Evolutionary conservation across 1,284 basidiomycete genomes (phyloP), one percentile per base, ranked within the genome.

Genomic region (Pholiota adiposa): DNA sequence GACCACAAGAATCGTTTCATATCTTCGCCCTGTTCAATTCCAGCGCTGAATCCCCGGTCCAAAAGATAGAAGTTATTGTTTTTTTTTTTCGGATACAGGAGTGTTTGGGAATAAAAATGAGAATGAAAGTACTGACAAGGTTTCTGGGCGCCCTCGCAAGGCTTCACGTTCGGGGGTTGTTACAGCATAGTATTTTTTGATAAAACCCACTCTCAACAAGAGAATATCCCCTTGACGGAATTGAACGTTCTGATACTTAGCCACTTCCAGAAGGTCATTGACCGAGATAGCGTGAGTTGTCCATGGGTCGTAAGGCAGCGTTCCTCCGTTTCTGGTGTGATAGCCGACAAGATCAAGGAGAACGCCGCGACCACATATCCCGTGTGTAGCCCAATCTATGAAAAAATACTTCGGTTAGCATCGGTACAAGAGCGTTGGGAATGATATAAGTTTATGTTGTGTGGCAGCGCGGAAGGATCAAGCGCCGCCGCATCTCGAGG

Each of bases 1-100:
- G 67, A 86, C 87, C 88, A 90, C 29, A 89, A 71, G 74, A 89
- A 89, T 2, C 81, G 79, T 64, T 88, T 89, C 86, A 88, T 88
- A n/a, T 87, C 85, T 18, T 87, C 84, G 12, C 80, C 80, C 69
- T 88, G 87, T 63, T 89, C 87, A 49, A 90, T 83, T 3, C 88
- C 88, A 33, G 88, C 86, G 62, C 86, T 87, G 63, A 50, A 34
- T 5, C 29, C 29, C 4, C 5, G 38, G 25, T n/a, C n/a, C n/a
- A n/a, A n/a, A n/a, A n/a, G n/a, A n/a, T n/a, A n/a, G n/a, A n/a
- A n/a, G n/a, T n/a, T n/a, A n/a, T n/a, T n/a, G n/a, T n/a, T n/a
- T n/a, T n/a, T n/a, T n/a, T n/a, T n/a, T 38, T 9, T n/a, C 36
- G 36, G 14, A n/a, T n/a, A n/a, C n/a, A 11, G 14, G 36, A 38